Evolutionary conservation across 2,329 filamentous ascomycete genomes (phyloP).

Genomic region (Xylariaceae sp.): DNA sequence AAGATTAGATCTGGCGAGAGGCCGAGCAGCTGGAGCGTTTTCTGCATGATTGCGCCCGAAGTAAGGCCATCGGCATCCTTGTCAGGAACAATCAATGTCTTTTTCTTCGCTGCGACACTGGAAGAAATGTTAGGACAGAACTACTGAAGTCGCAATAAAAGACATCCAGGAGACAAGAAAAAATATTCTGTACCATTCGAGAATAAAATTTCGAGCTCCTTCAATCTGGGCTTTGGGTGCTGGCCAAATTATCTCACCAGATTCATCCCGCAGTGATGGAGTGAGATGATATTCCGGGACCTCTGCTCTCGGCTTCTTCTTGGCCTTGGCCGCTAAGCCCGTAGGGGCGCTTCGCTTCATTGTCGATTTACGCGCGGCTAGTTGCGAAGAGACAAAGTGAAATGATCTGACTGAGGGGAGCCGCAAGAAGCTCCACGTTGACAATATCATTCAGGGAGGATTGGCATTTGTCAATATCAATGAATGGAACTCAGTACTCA

Average conservation of each 20-base stretch:
- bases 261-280: conserved; percentile 37
- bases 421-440: too few species aligned
- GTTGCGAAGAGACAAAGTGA: too few species aligned
- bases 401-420: too few species aligned
- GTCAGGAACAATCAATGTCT: conserved; percentile 60
- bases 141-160: conserved; percentile 2
- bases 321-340: conserved; percentile 13
- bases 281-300: conserved; percentile 44
- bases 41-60: conserved; percentile 59
- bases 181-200: conserved; percentile 56
- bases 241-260: conserved; percentile 56
- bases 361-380: too few species aligned
- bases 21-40: conserved; percentile 56
- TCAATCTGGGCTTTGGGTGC: conserved; percentile 54
- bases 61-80: conserved; percentile 66
- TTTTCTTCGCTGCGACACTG: conserved; percentile 48
- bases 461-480: too few species aligned
- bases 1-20: conserved; percentile 49
- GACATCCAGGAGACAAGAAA: neutral
- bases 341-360: conserved; percentile 28
- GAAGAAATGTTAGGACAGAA: too few species aligned
- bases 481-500: too few species aligned
- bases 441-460: too few species aligned
- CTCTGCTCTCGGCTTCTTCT: conserved; percentile 26
- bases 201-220: conserved; percentile 52